Evolutionary conservation across 805 yeast genomes (phyloP).

Genomic region (Ogataea methanolica): DNA sequence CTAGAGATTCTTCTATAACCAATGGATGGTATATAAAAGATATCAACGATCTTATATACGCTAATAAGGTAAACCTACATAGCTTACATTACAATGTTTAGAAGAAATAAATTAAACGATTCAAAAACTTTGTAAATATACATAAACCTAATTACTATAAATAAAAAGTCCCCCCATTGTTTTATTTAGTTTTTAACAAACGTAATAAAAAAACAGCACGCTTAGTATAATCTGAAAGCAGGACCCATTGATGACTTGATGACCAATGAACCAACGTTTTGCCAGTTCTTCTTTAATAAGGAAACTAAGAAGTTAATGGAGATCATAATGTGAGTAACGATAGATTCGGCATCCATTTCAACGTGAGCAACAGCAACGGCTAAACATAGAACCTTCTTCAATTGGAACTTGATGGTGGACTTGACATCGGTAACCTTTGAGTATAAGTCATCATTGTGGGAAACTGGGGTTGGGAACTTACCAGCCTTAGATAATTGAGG

Average conservation of each 20-base stretch:
- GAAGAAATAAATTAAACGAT: too few relatives aligned
- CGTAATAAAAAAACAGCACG: constrained; percentile 14
- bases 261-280: constrained; percentile 98
- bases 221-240: constrained; percentile 97
- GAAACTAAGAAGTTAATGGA: constrained; percentile 99
- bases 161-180: not conserved
- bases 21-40: too few relatives aligned
- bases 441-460: constrained; percentile 98
- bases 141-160: not conserved
- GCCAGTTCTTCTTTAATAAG: constrained; percentile 99
- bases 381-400: constrained; percentile 98
- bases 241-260: constrained; percentile 99
- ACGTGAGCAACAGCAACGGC: constrained; percentile 99
- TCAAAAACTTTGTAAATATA: too few relatives aligned
- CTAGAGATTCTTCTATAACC: too few relatives aligned
- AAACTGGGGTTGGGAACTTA: constrained; percentile 99
- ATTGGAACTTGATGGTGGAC: constrained; percentile 99
- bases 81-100: too few relatives aligned
- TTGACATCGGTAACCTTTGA: constrained; percentile 93
- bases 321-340: constrained; percentile 98
- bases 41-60: too few relatives aligned
- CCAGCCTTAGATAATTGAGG: constrained; percentile 99
- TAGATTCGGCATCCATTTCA: constrained; percentile 96
- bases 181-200: not conserved
- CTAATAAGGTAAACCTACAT: too few relatives aligned